Conservation (phyloP, 139 green algal species). For the Edaphochlamys debaryana region DNA sequence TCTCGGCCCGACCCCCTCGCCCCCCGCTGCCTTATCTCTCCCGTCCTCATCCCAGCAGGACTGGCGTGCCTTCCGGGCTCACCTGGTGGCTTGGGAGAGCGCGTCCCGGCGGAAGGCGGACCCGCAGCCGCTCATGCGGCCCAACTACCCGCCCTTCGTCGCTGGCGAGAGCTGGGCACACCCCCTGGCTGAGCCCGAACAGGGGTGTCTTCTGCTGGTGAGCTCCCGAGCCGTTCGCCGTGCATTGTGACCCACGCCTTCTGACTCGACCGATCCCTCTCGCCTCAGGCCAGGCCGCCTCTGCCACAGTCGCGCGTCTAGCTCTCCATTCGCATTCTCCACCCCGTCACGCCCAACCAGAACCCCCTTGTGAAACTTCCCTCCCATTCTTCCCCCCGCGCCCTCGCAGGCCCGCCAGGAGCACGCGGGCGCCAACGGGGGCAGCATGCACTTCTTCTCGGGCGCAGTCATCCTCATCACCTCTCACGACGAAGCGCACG, state of each 20-base stretch:
- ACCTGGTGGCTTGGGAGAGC: conserved; percentile 46
- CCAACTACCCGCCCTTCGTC: neutral
- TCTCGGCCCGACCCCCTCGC: no score
- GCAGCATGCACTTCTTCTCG: conserved; percentile 48
- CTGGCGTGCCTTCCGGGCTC: conserved; percentile 53
- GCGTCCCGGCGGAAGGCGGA: neutral
- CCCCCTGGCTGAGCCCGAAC: conserved; percentile 40
- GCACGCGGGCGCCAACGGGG: conserved; percentile 2
- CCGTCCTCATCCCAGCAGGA: neutral
- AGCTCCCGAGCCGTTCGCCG: no score
- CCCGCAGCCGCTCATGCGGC: neutral
- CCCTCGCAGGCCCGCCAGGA: no score
- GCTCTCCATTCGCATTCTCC: no score
- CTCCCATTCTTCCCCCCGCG: no score
- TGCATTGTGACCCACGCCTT: no score
- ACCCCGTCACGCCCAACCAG: no score
- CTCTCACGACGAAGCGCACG: conserved; percentile 45
- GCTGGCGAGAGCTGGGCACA: conserved; percentile 26
- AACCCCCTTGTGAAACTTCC: no score
- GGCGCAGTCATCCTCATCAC: conserved; percentile 51
- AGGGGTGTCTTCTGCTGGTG: conserved; percentile 60
- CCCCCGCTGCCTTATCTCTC: no score
- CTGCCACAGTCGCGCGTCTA: no score
- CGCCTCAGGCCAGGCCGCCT: no score
- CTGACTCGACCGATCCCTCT: no score